phyloP scores from a whole-genome alignment of 306 rosid species.

The Hylodesmum podocarpum region DNA sequence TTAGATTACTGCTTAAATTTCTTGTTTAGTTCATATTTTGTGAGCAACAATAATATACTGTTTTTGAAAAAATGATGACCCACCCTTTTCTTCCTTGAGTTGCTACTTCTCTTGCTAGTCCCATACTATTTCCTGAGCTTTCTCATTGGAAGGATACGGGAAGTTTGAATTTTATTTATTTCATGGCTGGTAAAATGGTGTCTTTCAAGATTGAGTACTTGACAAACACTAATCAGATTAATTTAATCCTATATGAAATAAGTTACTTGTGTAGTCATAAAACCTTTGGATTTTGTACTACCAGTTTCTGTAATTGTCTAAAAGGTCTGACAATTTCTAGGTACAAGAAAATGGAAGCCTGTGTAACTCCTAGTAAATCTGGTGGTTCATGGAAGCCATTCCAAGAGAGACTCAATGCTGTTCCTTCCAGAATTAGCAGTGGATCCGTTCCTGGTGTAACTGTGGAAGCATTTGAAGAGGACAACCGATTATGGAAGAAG shows the following conservation, averaged over 20 bases:
- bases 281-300: constrained; percentile 9
- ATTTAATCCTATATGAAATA: background rate
- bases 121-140: background rate
- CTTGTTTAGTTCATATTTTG: background rate
- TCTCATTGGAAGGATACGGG: background rate
- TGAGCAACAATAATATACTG: background rate
- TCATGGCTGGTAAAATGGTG: constrained; percentile 1
- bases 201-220: constrained; percentile 10
- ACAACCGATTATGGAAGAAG: constrained; percentile 68
- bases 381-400: constrained; percentile 58
- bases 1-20: background rate
- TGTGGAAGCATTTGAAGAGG: constrained; percentile 50
- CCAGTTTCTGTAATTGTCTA: constrained; percentile 18
- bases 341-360: constrained; percentile 75
- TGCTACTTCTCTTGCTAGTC: background rate
- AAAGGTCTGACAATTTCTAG: constrained; percentile 39
- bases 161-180: constrained; percentile 26
- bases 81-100: background rate
- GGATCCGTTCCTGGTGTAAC: constrained; percentile 58
- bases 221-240: background rate
- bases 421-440: constrained; percentile 62
- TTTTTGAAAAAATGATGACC: background rate
- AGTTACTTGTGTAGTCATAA: background rate
- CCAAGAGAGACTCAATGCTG: constrained; percentile 63
- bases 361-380: constrained; percentile 53